Evolutionary conservation across 495 filamentous ascomycete genomes (phyloP).

Genomic region (Penicillium parvum): DNA sequence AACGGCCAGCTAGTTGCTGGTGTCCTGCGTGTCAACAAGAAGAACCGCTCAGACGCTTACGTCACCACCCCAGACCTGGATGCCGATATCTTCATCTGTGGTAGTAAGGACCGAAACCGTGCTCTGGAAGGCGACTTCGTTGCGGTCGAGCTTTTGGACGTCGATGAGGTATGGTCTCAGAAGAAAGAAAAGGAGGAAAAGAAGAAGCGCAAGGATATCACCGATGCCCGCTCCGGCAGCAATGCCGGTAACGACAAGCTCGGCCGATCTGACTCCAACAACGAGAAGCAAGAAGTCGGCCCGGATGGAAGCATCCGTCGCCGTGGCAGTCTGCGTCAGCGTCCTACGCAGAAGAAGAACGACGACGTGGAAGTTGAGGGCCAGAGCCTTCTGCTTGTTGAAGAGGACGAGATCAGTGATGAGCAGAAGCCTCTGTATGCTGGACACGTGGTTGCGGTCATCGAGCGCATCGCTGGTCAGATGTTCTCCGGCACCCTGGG

Average conservation of each 20-base stretch:
- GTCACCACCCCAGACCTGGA: slow-evolving; percentile 92
- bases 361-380: slow-evolving; percentile 99
- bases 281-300: slow-evolving; percentile 58
- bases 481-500: slow-evolving; percentile 99
- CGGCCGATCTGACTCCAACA: slow-evolving; percentile 59
- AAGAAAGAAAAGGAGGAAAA: slow-evolving; percentile 99
- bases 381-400: slow-evolving; percentile 91
- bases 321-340: slow-evolving; percentile 89
- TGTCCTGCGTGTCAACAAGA: slow-evolving; percentile 97
- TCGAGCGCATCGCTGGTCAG: slow-evolving; percentile 93
- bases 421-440: slow-evolving; percentile 97
- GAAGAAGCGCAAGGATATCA: slow-evolving; percentile 99
- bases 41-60: slow-evolving; percentile 97
- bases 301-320: slow-evolving; percentile 80
- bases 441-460: slow-evolving; percentile 93
- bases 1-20: slow-evolving; percentile 94
- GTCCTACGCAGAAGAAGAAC: slow-evolving; percentile 99
- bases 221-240: slow-evolving; percentile 74
- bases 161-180: slow-evolving; percentile 97
- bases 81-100: slow-evolving; percentile 98
- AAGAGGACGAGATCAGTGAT: slow-evolving; percentile 98
- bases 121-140: slow-evolving; percentile 94
- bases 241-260: slow-evolving; percentile 66
- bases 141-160: slow-evolving; percentile 92
- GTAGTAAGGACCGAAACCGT: slow-evolving; percentile 96